Conservation (phyloP, 108 stramenopile species). For the Skeletonema marinoi region DNA sequence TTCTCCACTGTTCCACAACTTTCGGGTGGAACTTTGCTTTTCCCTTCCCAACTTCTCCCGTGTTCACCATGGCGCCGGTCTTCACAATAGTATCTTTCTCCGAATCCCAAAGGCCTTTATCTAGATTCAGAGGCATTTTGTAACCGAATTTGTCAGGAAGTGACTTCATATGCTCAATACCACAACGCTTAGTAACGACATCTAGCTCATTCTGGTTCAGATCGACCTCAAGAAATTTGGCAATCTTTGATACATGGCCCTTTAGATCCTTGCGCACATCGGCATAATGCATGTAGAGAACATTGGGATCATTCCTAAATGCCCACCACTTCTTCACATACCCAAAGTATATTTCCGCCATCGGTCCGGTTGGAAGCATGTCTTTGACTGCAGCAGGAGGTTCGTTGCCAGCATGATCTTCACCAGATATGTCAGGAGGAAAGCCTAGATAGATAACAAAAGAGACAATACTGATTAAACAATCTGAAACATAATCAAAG, state of each 20-base stretch:
- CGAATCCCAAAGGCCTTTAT: conserved; percentile 32
- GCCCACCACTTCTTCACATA: conserved; percentile 55
- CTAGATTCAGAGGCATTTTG: conserved; percentile 42
- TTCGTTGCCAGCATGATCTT: conserved; percentile 5
- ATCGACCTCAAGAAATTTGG: conserved; percentile 41
- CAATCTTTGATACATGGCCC: conserved; percentile 40
- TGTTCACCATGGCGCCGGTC: conserved; percentile 8
- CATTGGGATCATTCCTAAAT: conserved; percentile 46
- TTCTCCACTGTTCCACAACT: conserved; percentile 25
- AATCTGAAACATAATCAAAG: neutral
- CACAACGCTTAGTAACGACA: conserved; percentile 36
- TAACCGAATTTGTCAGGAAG: conserved; percentile 26
- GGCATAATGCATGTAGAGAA: conserved; percentile 48
- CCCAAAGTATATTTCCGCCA: conserved; percentile 25
- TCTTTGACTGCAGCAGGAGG: conserved; percentile 30
- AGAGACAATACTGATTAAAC: neutral
- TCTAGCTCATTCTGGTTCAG: conserved; percentile 26
- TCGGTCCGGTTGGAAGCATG: conserved; percentile 33
- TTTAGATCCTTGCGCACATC: conserved; percentile 41
- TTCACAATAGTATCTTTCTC: conserved; percentile 16
- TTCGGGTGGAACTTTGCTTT: conserved; percentile 19
- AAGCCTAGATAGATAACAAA: conserved; percentile 23
- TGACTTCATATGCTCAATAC: conserved; percentile 53
- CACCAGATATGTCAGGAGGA: conserved; percentile 26
- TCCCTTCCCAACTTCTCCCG: conserved; percentile 31